Evolutionary conservation across 306 rosid genomes (phyloP).

Genomic region (Cicer chorassanicum): DNA sequence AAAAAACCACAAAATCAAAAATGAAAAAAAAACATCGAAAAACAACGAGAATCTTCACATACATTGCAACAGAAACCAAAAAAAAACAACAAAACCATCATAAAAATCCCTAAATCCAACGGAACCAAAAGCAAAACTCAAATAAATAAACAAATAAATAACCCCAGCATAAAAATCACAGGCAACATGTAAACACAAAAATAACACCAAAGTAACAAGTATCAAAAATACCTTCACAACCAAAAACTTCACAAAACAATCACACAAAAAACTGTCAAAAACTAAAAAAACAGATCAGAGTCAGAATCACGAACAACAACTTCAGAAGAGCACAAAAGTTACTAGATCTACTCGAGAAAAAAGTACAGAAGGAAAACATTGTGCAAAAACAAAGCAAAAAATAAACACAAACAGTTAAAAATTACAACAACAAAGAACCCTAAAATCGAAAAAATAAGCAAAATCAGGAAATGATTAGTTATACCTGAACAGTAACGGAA

Average conservation of each 20-base stretch:
- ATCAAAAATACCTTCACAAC: neutral
- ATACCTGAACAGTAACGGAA: slow-evolving; percentile 28
- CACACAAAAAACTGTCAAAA: neutral
- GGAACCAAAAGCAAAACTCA: neutral
- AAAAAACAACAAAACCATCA: neutral
- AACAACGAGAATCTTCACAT: neutral
- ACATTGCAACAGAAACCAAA: slow-evolving; percentile 40
- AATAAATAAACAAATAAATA: neutral
- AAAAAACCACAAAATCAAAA: neutral
- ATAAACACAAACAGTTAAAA: neutral
- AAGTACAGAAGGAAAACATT: neutral
- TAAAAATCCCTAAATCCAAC: neutral
- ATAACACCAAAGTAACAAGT: neutral
- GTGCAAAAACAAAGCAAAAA: neutral
- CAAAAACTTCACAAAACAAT: neutral
- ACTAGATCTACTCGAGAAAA: slow-evolving; percentile 38
- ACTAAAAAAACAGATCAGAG: slow-evolving; percentile 39
- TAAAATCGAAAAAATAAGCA: neutral
- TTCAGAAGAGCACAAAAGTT: neutral
- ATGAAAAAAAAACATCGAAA: neutral
- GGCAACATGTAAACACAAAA: neutral
- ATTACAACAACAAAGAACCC: neutral
- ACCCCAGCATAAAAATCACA: neutral
- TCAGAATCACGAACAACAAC: neutral
- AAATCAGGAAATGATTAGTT: neutral